Percentiles rank a stretch among this genome's conserved stretches.
Evolutionary conservation across 164 flowering plant genomes (phyloP).

Genomic region (Cinnamomum chago): DNA sequence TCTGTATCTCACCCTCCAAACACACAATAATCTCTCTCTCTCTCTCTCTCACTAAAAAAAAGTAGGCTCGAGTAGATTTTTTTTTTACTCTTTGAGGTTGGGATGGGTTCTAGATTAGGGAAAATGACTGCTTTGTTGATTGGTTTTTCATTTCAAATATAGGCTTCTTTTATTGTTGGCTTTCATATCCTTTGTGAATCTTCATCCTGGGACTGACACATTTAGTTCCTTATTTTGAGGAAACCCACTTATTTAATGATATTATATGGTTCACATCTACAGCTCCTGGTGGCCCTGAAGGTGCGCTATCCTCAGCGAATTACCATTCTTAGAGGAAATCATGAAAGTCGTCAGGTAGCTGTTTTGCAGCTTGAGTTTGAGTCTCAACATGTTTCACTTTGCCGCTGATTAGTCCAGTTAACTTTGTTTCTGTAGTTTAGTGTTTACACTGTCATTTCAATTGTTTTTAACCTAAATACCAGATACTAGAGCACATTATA

Average conservation of each 20-base stretch:
- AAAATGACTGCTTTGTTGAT: too few relatives aligned
- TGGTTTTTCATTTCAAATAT: too few relatives aligned
- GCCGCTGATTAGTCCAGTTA: neutral
- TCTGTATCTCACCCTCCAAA: too few relatives aligned
- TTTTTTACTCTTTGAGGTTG: too few relatives aligned
- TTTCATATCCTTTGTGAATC: too few relatives aligned
- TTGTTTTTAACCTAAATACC: neutral
- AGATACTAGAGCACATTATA: neutral
- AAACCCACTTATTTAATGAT: neutral
- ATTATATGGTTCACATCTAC: conserved; percentile 21
- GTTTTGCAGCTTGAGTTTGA: neutral
- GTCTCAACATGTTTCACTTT: neutral
- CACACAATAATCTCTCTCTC: too few relatives aligned
- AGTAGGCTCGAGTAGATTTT: too few relatives aligned
- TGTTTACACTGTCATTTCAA: neutral
- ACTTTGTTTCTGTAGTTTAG: neutral
- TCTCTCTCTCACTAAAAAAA: too few relatives aligned
- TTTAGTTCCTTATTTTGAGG: too few relatives aligned
- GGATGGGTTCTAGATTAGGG: too few relatives aligned
- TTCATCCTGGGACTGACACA: too few relatives aligned
- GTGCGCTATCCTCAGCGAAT: conserved; percentile 87
- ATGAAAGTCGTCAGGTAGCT: conserved; percentile 95
- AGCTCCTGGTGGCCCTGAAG: conserved; percentile 89
- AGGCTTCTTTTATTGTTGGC: too few relatives aligned
- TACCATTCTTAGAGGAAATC: conserved; percentile 93